phyloP scores from a whole-genome alignment of 371 early-diverging fungal genomes.

The Chytridiales sp. region DNA sequence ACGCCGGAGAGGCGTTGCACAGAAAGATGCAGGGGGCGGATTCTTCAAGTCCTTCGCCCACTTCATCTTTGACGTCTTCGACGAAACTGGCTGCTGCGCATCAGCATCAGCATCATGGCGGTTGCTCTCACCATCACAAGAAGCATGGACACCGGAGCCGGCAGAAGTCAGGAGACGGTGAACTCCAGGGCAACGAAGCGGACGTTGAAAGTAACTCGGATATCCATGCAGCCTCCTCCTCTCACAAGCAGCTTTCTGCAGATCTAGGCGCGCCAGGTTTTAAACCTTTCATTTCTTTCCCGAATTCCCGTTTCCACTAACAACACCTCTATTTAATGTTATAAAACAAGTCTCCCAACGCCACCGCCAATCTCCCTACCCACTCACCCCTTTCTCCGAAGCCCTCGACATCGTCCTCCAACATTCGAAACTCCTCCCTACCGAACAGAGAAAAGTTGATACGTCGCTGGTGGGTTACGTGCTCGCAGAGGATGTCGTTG shows the following conservation, averaged over 20 bases:
- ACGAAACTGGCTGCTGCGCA: slow-evolving; percentile 21
- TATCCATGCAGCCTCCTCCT: neutral
- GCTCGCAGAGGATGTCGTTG: slow-evolving; percentile 72
- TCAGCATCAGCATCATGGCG: slow-evolving; percentile 49
- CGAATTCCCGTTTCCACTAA: neutral
- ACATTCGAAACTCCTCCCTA: slow-evolving; percentile 38
- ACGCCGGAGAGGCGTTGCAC: slow-evolving; percentile 49
- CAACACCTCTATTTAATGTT: neutral
- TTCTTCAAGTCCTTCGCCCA: neutral
- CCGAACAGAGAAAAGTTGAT: slow-evolving; percentile 37
- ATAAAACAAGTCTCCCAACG: slow-evolving; percentile 65
- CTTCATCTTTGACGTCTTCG: neutral
- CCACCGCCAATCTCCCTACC: slow-evolving; percentile 77
- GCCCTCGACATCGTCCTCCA: slow-evolving; percentile 62
- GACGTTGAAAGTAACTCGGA: neutral
- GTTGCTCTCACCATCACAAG: slow-evolving; percentile 42
- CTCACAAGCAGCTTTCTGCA: neutral
- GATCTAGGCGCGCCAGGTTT: slow-evolving; percentile 20
- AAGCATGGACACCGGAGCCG: slow-evolving; percentile 48
- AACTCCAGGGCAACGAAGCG: neutral
- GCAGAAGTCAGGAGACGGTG: too few species aligned
- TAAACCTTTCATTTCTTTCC: neutral
- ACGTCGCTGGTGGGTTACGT: slow-evolving; percentile 59
- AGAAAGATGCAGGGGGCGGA: slow-evolving; percentile 37
- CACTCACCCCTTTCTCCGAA: slow-evolving; percentile 68